Percentiles rank a stretch among this genome's conserved stretches.
phyloP scores from a whole-genome alignment of 495 filamentous ascomycete genomes.

The Pseudevernia furfuracea region DNA sequence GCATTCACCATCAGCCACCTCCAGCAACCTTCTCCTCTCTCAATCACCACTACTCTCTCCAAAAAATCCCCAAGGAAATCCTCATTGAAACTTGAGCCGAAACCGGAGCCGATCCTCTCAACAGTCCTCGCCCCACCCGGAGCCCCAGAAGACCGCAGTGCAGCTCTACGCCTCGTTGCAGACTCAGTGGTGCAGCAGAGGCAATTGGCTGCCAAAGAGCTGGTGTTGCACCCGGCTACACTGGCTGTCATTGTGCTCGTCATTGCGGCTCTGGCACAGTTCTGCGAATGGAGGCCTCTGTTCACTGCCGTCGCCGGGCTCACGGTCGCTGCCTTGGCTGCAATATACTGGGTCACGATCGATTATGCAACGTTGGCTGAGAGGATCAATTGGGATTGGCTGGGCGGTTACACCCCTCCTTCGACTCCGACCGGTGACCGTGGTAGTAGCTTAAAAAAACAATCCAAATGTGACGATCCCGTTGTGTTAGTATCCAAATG shows the following conservation, averaged over 20 bases:
- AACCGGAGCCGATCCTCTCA: constrained; percentile 23
- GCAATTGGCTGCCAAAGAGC: constrained; percentile 41
- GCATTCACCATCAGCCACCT: constrained; percentile 20
- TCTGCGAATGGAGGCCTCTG: constrained; percentile 33
- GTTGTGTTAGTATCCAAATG: constrained; percentile 48
- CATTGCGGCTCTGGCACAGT: constrained; percentile 33
- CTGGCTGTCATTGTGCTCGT: constrained; percentile 34
- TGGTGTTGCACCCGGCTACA: constrained; percentile 47
- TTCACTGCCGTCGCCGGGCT: constrained; percentile 38
- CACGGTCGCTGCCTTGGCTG: constrained; percentile 39
- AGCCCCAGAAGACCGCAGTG: constrained; percentile 27
- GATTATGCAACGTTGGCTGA: constrained; percentile 37
- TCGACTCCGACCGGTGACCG: constrained; percentile 8
- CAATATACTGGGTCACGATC: constrained; percentile 29
- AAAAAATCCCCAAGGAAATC: constrained; percentile 12
- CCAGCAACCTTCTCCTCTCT: constrained; percentile 23
- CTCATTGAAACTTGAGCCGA: constrained; percentile 4
- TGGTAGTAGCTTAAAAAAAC: background rate
- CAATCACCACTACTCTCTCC: constrained; percentile 22
- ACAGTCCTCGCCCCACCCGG: constrained; percentile 25
- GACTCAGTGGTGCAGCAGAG: constrained; percentile 59
- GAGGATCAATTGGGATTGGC: constrained; percentile 32
- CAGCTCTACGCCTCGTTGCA: constrained; percentile 46
- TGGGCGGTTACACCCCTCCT: constrained; percentile 11
- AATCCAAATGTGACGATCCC: constrained; percentile 28